Evolutionary conservation across 441 rosid genomes (phyloP).

Genomic region (Pelargonium myrrhifolium): DNA sequence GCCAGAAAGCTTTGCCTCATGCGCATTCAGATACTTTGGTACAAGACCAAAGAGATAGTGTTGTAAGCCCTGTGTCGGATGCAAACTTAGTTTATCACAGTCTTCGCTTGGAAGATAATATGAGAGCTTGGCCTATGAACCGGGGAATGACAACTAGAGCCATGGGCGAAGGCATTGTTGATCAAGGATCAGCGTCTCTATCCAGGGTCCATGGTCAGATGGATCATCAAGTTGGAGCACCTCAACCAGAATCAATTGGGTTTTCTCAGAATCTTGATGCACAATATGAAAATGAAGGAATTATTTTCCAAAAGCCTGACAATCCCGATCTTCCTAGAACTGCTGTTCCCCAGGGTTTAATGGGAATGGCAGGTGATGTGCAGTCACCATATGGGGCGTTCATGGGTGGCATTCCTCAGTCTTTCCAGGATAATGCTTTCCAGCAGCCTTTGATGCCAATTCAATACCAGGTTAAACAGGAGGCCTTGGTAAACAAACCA

Average conservation of each 20-base stretch:
- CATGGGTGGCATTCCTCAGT: slow-evolving; percentile 22
- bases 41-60: slow-evolving; percentile 30
- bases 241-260: slow-evolving; percentile 27
- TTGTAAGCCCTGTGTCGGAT: slow-evolving; percentile 20
- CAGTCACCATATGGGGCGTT: slow-evolving; percentile 26
- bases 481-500: slow-evolving; percentile 24
- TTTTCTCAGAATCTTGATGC: slow-evolving; percentile 28
- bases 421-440: slow-evolving; percentile 28
- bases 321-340: slow-evolving; percentile 26
- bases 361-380: slow-evolving; percentile 23
- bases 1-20: slow-evolving; percentile 65
- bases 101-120: slow-evolving; percentile 33
- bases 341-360: slow-evolving; percentile 16
- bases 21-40: slow-evolving; percentile 54
- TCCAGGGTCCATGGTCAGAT: slow-evolving; percentile 20
- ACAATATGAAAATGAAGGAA: slow-evolving; percentile 24
- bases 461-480: slow-evolving; percentile 33
- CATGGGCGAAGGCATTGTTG: slow-evolving; percentile 30
- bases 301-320: slow-evolving; percentile 15
- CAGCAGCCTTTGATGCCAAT: slow-evolving; percentile 25
- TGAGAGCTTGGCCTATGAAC: slow-evolving; percentile 25
- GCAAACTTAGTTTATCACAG: slow-evolving; percentile 38
- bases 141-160: slow-evolving; percentile 28
- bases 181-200: slow-evolving; percentile 30
- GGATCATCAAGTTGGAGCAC: slow-evolving; percentile 25